These are phyloP conservation scores for Castanea crenata DNA, from an alignment of 306 rosid genomes.

Conservation along the genomic window DNA sequence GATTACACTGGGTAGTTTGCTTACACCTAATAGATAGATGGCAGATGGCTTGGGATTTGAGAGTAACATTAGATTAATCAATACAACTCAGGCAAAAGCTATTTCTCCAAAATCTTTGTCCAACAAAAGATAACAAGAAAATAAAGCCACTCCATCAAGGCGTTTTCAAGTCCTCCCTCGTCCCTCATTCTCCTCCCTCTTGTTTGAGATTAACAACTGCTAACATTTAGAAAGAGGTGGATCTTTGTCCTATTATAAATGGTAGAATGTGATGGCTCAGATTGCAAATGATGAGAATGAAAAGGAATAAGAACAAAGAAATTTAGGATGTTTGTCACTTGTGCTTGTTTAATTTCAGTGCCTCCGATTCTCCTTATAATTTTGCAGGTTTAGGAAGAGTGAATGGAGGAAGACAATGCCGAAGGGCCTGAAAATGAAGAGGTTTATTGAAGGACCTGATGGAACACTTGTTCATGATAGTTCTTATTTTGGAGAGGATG, in stretches of 20 bases:
- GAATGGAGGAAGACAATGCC: constrained; percentile 87
- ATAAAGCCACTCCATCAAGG: neutral
- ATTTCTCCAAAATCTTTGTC: neutral
- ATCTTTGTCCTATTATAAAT: neutral
- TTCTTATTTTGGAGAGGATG: constrained; percentile 93
- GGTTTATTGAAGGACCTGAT: constrained; percentile 73
- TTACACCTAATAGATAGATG: neutral
- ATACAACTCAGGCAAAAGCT: neutral
- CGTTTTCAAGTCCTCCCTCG: neutral
- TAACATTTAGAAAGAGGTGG: neutral
- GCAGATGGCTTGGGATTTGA: neutral
- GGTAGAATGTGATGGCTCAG: neutral
- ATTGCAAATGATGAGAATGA: neutral
- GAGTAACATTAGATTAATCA: neutral
- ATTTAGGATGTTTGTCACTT: neutral
- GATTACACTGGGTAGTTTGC: neutral
- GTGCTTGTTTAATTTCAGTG: neutral
- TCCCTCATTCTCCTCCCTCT: neutral
- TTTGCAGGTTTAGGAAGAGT: constrained; percentile 79
- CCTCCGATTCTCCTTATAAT: constrained; percentile 17
- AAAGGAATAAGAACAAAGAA: neutral
- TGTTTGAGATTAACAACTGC: neutral
- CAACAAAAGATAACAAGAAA: neutral
- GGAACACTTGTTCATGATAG: constrained; percentile 82
- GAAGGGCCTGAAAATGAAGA: constrained; percentile 87